phyloP scores from a whole-genome alignment of 495 filamentous ascomycete species.

The Choiromyces venosus region DNA sequence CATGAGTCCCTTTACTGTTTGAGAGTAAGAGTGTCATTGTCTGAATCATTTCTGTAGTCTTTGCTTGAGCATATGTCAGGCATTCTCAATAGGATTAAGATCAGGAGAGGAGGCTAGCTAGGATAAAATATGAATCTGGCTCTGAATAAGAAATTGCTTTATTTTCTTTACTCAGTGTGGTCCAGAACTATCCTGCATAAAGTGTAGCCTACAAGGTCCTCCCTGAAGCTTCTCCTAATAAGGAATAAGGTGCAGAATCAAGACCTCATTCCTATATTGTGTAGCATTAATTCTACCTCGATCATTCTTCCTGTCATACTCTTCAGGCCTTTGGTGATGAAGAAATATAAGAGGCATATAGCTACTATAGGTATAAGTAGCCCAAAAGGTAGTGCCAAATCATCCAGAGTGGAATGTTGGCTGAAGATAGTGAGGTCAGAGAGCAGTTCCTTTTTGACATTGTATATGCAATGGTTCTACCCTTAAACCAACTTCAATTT shows the following conservation, averaged over 20 bases:
- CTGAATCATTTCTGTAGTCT: constrained; percentile 3
- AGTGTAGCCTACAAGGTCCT: not conserved
- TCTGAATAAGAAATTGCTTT: not conserved
- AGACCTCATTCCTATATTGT: constrained; percentile 4
- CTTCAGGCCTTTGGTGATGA: not conserved
- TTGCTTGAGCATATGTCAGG: constrained; percentile 9
- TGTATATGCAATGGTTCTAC: not conserved
- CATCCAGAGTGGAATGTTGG: constrained; percentile 6
- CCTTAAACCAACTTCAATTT: not conserved
- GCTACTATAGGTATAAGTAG: not conserved
- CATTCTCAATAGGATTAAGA: constrained; percentile 14
- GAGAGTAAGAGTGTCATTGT: not conserved
- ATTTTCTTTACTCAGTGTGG: not conserved
- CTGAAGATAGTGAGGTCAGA: not conserved
- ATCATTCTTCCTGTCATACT: constrained; percentile 2
- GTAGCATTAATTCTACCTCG: not conserved
- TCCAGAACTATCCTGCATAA: constrained; percentile 9
- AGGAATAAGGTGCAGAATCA: constrained; percentile 2
- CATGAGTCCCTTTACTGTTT: not conserved
- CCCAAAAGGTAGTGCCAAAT: not conserved
- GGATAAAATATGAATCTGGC: not conserved
- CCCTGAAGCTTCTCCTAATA: constrained; percentile 4
- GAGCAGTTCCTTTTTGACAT: not conserved
- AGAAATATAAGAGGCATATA: not conserved
- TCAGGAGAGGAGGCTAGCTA: constrained; percentile 7